These are phyloP conservation scores for Trichoderma sp. DNA, from an alignment of 2,329 filamentous ascomycete genomes.

Conservation along the genomic window DNA sequence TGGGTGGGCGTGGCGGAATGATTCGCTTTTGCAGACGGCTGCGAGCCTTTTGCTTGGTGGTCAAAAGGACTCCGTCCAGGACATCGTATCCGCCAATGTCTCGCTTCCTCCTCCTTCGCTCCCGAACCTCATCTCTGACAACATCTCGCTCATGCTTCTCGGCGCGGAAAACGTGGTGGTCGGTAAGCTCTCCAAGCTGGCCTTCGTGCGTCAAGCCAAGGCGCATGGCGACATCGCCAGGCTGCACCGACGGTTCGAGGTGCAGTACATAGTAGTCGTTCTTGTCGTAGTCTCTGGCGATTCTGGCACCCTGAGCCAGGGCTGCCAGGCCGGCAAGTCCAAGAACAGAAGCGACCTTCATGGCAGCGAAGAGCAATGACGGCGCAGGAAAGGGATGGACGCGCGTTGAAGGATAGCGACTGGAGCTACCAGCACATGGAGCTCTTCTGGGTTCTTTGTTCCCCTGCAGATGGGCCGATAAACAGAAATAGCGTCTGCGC, in stretches of 20 bases:
- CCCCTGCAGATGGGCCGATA: neutral
- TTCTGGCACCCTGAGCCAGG: slow-evolving; percentile 50
- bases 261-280: slow-evolving; percentile 95
- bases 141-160: slow-evolving; percentile 62
- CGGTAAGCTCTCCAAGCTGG: slow-evolving; percentile 71
- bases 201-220: slow-evolving; percentile 82
- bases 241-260: slow-evolving; percentile 65
- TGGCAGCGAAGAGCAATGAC: slow-evolving; percentile 31
- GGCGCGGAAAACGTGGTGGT: slow-evolving; percentile 86
- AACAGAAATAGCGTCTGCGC: neutral
- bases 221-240: slow-evolving; percentile 67
- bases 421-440: slow-evolving; percentile 19
- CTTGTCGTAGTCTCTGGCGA: slow-evolving; percentile 70
- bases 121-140: slow-evolving; percentile 54
- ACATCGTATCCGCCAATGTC: slow-evolving; percentile 53
- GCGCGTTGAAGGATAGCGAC: slow-evolving; percentile 5
- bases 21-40: slow-evolving; percentile 56
- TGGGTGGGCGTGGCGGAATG: slow-evolving; percentile 43
- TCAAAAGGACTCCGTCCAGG: slow-evolving; percentile 73
- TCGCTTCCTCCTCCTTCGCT: slow-evolving; percentile 64
- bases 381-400: slow-evolving; percentile 17
- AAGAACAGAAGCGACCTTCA: slow-evolving; percentile 56
- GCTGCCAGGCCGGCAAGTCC: slow-evolving; percentile 55
- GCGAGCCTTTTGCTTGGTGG: slow-evolving; percentile 68
- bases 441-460: neutral